Base-by-base conservation (phyloP, 2,329 filamentous ascomycete species). In the Exophiala viscosa region DNA sequence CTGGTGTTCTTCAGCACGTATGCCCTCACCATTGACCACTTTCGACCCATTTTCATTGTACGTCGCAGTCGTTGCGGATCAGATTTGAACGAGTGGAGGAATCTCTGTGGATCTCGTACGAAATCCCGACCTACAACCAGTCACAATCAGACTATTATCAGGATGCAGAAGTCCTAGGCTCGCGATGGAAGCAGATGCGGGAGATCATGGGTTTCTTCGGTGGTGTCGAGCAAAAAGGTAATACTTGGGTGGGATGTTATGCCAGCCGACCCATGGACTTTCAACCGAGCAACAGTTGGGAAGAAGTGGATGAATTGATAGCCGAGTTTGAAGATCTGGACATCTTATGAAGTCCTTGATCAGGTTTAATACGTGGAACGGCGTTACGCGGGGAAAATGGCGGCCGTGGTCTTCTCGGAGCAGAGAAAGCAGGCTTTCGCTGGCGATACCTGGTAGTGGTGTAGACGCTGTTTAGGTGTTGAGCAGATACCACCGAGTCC, bases 121-220 rank as follows among this genome's bases (percentile, higher is more conserved):
- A 79, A 62, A 72, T 73, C 4, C 72, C 73, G 64, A 64, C 43
- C 65, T 40, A 41, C 13, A 35, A 18, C 9, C 36, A 42, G 1
- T 18, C 35, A 15, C 42, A 43, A 10, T 14, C 41, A 3, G 45
- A 50, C 10, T 34, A 42, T 31, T n/a, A 50, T 55, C 63, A 39
- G 61, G 65, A 65, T 52, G 65, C 72, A 2, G 70, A 68, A 18
- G 70, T 70, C n/a, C 69, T 73, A 44, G 68, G 68, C 15, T 69
- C 66, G 47, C 68, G 70, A 15, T 83, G 80, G 80, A 80, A 76
- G 67, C 82, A 82, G 65, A 65, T 82, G 60, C 65, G 80, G 5
- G 80, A 83, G 65, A 76, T 83, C 23, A 80, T 77, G n/a, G 81
- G 77, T 73, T 83, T 83, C 65, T 83, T 83, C 63, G 81, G 76